These are phyloP conservation scores for Phytopythium aichiense DNA, from an alignment of 352 stramenopile genomes.

Conservation along the genomic window DNA sequence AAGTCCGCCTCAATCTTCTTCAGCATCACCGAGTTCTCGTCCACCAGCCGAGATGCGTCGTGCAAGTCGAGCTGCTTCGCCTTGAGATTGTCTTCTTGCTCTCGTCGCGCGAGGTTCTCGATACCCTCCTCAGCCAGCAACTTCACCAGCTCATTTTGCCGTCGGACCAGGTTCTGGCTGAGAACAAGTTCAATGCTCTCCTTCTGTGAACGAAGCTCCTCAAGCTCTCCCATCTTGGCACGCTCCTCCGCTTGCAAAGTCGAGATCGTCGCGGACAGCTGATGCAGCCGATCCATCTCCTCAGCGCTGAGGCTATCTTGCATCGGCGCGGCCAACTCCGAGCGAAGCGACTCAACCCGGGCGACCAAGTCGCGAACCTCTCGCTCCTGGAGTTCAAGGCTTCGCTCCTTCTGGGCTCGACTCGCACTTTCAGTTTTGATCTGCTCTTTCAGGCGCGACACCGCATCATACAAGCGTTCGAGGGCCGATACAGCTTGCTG, in stretches of 20 bases:
- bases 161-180: constrained; percentile 90
- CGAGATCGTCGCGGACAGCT: constrained; percentile 63
- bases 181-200: constrained; percentile 89
- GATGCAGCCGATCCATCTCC: constrained; percentile 50
- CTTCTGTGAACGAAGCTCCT: constrained; percentile 87
- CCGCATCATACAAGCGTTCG: constrained; percentile 78
- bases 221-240: constrained; percentile 69
- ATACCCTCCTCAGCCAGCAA: constrained; percentile 58
- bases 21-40: constrained; percentile 56
- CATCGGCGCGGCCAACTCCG: constrained; percentile 73
- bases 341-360: constrained; percentile 45
- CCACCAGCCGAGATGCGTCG: constrained; percentile 66
- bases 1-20: constrained; percentile 68
- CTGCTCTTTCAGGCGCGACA: constrained; percentile 68
- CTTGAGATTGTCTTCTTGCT: constrained; percentile 76
- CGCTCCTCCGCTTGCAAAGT: constrained; percentile 87
- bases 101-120: constrained; percentile 49
- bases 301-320: constrained; percentile 57
- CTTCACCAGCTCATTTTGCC: constrained; percentile 60
- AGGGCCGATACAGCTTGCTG: constrained; percentile 67
- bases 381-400: constrained; percentile 51
- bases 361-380: constrained; percentile 60
- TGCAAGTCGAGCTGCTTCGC: constrained; percentile 89
- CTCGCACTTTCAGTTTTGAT: constrained; percentile 63
- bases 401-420: constrained; percentile 44